phyloP scores from a whole-genome alignment of 257 asterid genomes.

The Penstemon newberryi region DNA sequence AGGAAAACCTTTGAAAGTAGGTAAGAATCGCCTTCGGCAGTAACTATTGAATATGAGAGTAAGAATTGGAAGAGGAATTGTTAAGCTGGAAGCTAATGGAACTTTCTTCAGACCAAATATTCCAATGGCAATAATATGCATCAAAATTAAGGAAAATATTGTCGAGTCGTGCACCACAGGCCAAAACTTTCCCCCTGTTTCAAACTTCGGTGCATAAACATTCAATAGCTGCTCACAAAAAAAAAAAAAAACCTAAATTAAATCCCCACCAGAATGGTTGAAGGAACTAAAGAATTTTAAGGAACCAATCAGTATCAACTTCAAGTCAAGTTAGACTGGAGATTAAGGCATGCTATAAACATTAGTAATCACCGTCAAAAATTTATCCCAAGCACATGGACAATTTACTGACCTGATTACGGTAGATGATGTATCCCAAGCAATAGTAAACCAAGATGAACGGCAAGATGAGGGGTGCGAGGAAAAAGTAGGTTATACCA shows the following conservation, averaged over 20 bases:
- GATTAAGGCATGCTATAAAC: constrained; percentile 1
- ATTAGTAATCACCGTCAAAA: neutral
- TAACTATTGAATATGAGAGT: constrained; percentile 86
- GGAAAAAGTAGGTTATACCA: constrained; percentile 88
- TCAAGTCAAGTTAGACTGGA: neutral
- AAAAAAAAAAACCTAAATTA: constrained; percentile 25
- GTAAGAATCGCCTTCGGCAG: constrained; percentile 81
- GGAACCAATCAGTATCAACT: neutral
- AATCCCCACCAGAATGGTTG: constrained; percentile 1
- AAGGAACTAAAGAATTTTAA: neutral
- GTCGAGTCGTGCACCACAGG: constrained; percentile 89
- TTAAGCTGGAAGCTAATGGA: constrained; percentile 78
- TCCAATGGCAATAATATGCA: constrained; percentile 94
- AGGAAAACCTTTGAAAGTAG: constrained; percentile 72
- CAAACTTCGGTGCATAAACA: constrained; percentile 76
- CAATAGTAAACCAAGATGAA: constrained; percentile 80
- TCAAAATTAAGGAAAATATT: constrained; percentile 70
- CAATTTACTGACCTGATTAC: constrained; percentile 72
- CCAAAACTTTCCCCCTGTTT: constrained; percentile 94
- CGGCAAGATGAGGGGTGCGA: constrained; percentile 88
- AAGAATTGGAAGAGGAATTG: constrained; percentile 85
- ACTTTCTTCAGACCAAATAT: constrained; percentile 85
- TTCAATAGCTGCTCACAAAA: constrained; percentile 59
- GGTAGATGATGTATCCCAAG: constrained; percentile 83
- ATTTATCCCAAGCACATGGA: constrained; percentile 1